Percentiles rank a stretch among this genome's conserved stretches.
phyloP scores from a whole-genome alignment of 805 yeast genomes.

The Hanseniaspora meyeri region DNA sequence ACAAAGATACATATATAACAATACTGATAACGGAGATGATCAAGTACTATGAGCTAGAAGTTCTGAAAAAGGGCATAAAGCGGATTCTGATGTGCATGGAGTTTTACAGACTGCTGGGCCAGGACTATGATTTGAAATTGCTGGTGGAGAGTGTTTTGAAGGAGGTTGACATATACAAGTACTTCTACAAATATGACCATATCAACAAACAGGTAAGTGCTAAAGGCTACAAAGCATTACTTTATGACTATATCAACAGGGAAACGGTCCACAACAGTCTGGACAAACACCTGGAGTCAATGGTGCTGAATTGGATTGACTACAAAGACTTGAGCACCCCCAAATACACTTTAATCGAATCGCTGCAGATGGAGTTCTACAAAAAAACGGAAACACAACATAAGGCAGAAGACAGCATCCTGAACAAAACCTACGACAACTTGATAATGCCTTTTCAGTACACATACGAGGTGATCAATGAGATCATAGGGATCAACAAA shows the following conservation, averaged over 20 bases:
- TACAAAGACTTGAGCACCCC: not conserved
- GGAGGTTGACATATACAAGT: not conserved
- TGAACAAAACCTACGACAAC: not conserved
- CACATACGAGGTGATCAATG: constrained; percentile 8
- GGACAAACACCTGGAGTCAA: not conserved
- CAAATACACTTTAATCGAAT: not conserved
- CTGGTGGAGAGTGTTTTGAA: not conserved
- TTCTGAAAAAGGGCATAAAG: not conserved
- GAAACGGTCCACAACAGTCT: not conserved
- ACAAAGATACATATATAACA: not conserved
- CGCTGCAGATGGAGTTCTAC: not conserved
- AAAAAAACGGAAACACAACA: not conserved
- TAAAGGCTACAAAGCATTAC: not conserved
- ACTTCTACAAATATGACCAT: not conserved
- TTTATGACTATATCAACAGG: not conserved
- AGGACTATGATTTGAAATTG: not conserved
- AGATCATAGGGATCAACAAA: not conserved
- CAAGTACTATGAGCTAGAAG: constrained; percentile 4
- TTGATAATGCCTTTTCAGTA: not conserved
- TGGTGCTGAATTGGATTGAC: not conserved
- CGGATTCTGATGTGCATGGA: not conserved
- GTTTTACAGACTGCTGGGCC: not conserved
- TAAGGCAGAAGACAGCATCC: not conserved
- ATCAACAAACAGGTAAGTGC: not conserved
- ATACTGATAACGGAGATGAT: not conserved